Conservation (phyloP, 2,329 filamentous ascomycete species). For the Sporothrix brunneoviolacea region DNA sequence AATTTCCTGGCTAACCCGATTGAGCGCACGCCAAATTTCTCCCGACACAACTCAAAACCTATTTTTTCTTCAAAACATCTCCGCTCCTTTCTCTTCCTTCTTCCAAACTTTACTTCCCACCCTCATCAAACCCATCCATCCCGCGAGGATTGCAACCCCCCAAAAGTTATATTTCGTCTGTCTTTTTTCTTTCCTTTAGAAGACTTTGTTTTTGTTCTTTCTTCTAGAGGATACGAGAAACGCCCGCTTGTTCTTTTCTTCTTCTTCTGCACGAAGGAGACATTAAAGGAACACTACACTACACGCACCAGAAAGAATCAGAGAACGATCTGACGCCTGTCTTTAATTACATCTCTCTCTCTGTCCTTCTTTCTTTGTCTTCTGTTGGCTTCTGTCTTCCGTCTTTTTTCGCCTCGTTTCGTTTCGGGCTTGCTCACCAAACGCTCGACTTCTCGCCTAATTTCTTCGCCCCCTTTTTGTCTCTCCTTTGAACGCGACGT, state of each 20-base stretch:
- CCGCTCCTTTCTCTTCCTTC: constrained; percentile 16
- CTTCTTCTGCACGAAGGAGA: constrained; percentile 17
- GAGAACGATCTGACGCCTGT: constrained; percentile 1
- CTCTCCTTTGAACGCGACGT: constrained; percentile 16
- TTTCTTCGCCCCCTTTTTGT: constrained; percentile 14
- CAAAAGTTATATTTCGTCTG: constrained; percentile 24
- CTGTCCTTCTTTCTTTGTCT: neutral
- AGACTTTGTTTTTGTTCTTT: constrained; percentile 35
- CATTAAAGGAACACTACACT: neutral
- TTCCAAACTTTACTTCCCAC: constrained; percentile 18
- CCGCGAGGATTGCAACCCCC: constrained; percentile 26
- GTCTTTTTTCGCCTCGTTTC: neutral
- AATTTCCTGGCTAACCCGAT: constrained; percentile 11
- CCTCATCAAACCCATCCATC: constrained; percentile 20
- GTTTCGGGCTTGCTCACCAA: neutral
- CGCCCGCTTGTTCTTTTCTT: constrained; percentile 15
- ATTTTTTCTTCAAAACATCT: constrained; percentile 18
- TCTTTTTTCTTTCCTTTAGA: constrained; percentile 36
- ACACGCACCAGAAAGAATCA: neutral
- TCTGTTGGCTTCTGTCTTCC: neutral
- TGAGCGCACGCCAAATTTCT: constrained; percentile 13
- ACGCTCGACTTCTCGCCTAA: neutral
- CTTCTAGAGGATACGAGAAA: constrained; percentile 37
- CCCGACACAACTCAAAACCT: constrained; percentile 19
- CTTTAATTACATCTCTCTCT: constrained; percentile 3